phyloP scores from a whole-genome alignment of 2,329 filamentous ascomycete genomes.

The Exophiala aquamarina region DNA sequence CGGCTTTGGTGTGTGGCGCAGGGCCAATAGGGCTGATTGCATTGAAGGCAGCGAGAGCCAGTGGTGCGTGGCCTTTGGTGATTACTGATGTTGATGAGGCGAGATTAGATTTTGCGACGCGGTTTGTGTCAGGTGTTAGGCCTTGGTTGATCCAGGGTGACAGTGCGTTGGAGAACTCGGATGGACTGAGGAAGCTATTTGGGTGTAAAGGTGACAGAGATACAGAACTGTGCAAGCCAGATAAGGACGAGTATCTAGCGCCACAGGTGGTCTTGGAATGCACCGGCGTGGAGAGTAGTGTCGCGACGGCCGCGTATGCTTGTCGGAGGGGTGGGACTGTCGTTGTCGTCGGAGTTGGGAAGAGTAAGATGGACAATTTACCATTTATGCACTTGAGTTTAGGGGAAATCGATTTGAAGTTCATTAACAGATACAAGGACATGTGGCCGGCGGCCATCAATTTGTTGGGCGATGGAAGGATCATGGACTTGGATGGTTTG shows the following conservation, averaged over 20 bases:
- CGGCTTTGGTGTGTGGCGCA: slow-evolving; percentile 59
- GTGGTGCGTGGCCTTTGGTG: slow-evolving; percentile 63
- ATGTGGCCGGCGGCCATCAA: slow-evolving; percentile 68
- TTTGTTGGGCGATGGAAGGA: slow-evolving; percentile 51
- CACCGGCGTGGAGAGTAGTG: slow-evolving; percentile 64
- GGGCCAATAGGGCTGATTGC: slow-evolving; percentile 64
- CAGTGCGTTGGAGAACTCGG: slow-evolving; percentile 48
- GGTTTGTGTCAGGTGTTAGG: slow-evolving; percentile 54
- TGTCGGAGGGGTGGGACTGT: slow-evolving; percentile 60
- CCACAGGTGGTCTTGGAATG: slow-evolving; percentile 64
- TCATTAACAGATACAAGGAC: slow-evolving; percentile 70
- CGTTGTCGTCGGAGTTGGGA: slow-evolving; percentile 66
- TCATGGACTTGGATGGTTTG: slow-evolving; percentile 62
- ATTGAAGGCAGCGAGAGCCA: slow-evolving; percentile 59
- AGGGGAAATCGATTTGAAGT: slow-evolving; percentile 66
- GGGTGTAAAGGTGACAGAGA: slow-evolving; percentile 30
- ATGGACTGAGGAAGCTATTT: slow-evolving; percentile 55
- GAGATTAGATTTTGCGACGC: slow-evolving; percentile 58
- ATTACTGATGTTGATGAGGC: slow-evolving; percentile 62
- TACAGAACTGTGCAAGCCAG: slow-evolving; percentile 2
- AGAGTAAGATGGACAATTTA: slow-evolving; percentile 62
- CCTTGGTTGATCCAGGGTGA: slow-evolving; percentile 55
- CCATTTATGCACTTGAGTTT: slow-evolving; percentile 67
- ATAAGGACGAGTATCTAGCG: slow-evolving; percentile 53
- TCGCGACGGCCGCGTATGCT: slow-evolving; percentile 59